Base-by-base conservation (phyloP, 2,329 filamentous ascomycete species). In the Colletotrichum sp. region DNA sequence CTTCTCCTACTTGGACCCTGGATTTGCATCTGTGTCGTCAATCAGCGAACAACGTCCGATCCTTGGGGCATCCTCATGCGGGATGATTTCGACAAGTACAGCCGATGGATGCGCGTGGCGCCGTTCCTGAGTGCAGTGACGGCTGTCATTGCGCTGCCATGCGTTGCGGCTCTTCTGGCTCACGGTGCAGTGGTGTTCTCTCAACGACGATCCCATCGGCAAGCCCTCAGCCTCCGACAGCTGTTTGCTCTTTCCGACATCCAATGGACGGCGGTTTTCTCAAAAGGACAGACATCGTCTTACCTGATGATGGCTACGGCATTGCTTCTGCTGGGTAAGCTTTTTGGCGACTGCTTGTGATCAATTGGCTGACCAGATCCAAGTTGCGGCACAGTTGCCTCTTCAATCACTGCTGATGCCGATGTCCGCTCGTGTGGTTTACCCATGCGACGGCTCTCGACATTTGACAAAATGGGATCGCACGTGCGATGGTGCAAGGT, bases 121-220 rank as follows among this genome's bases (percentile, higher is more conserved):
- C 63, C 74, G 26, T 69, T 77, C 8, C 44, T 77, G n/a, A 62
- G 73, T 21, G 70, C 55, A 8, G 34, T 77, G 34, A 65, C 76
- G n/a, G 74, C 76, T 66, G 65, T 77, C n/a, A 62, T 71, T 12
- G 66, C 76, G 16, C 36, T 77, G 34, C 73, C 76, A 15, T 74
- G 74, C 57, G 74, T 77, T 32, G 65, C 76, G 62, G 66, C 69
- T 26, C 62, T 77, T 16, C 28, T 77, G 32, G 74, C 76, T 8
- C 68, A 77, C 16, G 76, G 73, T 39, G 76, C 70, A 8, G 76
- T 77, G 6, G 74, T 77, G 15, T 77, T 66, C 24, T 73, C 74
- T 8, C 74, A 77, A 59, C 69, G 76, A 60, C 69, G 55, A 28
- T 57, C 59, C 13, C 36, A 59, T 16, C 60, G 71, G 34, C 76